Evolutionary conservation across 768 basidiomycete genomes (phyloP).

Genomic region (Filobasidium wieringae): DNA sequence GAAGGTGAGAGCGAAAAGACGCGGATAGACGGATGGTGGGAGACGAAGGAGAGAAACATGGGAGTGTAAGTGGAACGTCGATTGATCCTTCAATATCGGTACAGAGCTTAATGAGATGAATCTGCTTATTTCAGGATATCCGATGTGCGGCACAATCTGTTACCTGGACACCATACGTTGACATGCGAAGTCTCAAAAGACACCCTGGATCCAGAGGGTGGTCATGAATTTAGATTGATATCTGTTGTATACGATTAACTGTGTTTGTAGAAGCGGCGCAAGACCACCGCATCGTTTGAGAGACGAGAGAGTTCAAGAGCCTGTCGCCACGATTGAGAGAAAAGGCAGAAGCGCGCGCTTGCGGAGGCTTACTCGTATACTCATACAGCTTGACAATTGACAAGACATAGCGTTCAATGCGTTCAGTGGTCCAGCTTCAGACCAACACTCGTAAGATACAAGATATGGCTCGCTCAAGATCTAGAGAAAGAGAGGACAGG

Average conservation of each 20-base stretch:
- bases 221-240: conserved; percentile 30
- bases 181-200: conserved; percentile 26
- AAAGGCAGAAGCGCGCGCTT: too few species aligned
- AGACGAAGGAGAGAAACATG: conserved; percentile 28
- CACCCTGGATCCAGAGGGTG: conserved; percentile 28
- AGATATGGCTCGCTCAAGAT: background rate
- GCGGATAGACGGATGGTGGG: conserved; percentile 28
- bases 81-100: too few species aligned
- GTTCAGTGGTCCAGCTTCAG: too few species aligned
- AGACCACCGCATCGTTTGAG: too few species aligned
- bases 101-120: background rate
- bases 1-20: conserved; percentile 1
- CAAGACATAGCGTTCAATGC: too few species aligned
- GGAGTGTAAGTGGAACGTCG: conserved; percentile 28
- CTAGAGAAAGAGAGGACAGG: background rate
- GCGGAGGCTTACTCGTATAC: too few species aligned
- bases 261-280: too few species aligned
- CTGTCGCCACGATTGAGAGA: too few species aligned
- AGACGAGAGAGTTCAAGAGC: too few species aligned
- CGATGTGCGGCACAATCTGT: conserved; percentile 14
- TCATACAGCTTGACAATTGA: too few species aligned
- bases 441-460: too few species aligned
- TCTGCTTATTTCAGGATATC: background rate
- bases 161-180: conserved; percentile 22
- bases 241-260: conserved; percentile 19